Evolutionary conservation across 495 filamentous ascomycete genomes (phyloP).

Genomic region (Cenococcum geophilum): DNA sequence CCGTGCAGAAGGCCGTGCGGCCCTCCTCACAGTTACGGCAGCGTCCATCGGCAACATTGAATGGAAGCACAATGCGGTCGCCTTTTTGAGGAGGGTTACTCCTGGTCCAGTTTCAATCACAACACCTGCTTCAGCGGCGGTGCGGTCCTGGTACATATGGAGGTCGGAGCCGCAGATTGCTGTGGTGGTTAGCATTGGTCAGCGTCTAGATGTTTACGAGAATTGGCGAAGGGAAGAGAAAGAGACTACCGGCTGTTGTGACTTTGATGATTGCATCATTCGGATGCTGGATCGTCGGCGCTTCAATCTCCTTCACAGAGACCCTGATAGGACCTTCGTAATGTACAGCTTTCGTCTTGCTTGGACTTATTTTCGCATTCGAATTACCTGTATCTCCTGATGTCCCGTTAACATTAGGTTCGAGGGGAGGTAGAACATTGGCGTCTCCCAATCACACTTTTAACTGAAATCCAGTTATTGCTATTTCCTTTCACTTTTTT

Average conservation of each 20-base stretch:
- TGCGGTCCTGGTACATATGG: conserved; percentile 48
- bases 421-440: too few species aligned
- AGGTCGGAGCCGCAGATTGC: conserved; percentile 50
- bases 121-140: conserved; percentile 12
- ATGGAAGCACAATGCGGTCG: conserved; percentile 52
- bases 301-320: conserved; percentile 45
- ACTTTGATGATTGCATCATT: conserved; percentile 53
- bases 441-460: too few species aligned
- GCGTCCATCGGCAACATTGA: conserved; percentile 54
- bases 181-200: conserved; percentile 5
- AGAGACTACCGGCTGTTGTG: conserved; percentile 44
- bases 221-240: neutral
- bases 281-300: conserved; percentile 48
- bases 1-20: conserved; percentile 51
- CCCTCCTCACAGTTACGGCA: conserved; percentile 56
- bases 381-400: neutral
- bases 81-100: conserved; percentile 39
- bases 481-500: too few species aligned
- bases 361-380: conserved; percentile 3
- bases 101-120: conserved; percentile 43
- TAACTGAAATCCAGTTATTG: too few species aligned
- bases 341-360: conserved; percentile 51
- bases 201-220: neutral
- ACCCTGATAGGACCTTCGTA: conserved; percentile 51
- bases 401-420: neutral